Base-by-base conservation (phyloP, 192 early-diverging fungal genomes). In the Kappamyces sp. region DNA sequence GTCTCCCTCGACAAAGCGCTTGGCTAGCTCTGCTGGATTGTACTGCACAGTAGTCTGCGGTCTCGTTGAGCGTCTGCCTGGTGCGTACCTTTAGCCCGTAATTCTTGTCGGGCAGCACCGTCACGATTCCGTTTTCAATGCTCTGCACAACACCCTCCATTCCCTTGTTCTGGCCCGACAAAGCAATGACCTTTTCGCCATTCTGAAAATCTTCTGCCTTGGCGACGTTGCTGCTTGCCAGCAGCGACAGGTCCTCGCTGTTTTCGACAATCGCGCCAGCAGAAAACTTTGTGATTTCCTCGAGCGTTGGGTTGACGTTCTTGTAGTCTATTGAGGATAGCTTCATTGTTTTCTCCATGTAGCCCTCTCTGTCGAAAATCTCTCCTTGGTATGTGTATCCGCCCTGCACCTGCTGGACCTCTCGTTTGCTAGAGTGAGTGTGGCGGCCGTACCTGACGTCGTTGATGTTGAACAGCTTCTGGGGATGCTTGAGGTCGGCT, bases 1-100 rank as follows among this genome's bases (percentile, higher is more conserved):
- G 65, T 99, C 91, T 57, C 96, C 96, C 12, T 84, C 73, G 22
- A 72, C 63, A 64, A 97, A 99, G n/a, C 85, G 78, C 72, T 99
- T 99, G 48, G 86, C 78, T 33, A 99, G 74, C 63, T 94, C 86
- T 9, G 72, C 69, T 5, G 67, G 62, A 57, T 70, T 49, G 46
- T 62, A 58, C 14, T 49, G 38, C 22, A 36, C 11, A 64, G 46
- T 45, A 49, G 14, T 45, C 54, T 5, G 31, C 33, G 38, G n/a
- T 29, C n/a, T 29, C 12, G 31, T 4, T 29, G 8, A 52, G n/a
- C 33, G 4, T 3, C 6, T 22, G 30, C 37, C 29, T 7, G 22
- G 15, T 9, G 15, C 48, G 22, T 88, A 78, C 8, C 74, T 71
- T 57, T 82, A 83, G 61, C 72, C 73, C 51, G 61, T 64, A 29